Evolutionary conservation across 2,329 filamentous ascomycete genomes (phyloP).

Genomic region (Pseudonectria buxi): DNA sequence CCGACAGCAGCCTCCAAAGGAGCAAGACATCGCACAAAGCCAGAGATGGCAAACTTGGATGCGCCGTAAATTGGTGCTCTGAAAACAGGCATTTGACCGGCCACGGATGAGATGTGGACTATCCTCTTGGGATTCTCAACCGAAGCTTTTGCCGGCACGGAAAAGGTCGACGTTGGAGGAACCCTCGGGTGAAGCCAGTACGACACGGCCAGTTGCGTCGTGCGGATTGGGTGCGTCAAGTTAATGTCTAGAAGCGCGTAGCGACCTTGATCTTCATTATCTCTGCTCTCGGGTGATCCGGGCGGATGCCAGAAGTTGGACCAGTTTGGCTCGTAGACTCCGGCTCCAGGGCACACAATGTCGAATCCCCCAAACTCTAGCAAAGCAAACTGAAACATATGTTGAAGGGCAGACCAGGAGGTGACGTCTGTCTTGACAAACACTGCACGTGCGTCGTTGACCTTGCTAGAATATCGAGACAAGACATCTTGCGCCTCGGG

Average conservation of each 20-base stretch:
- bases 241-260: slow-evolving; percentile 36
- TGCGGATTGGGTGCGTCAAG: slow-evolving; percentile 34
- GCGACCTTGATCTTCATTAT: slow-evolving; percentile 20
- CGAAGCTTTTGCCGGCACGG: slow-evolving; percentile 10
- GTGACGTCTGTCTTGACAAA: slow-evolving; percentile 40
- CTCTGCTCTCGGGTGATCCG: slow-evolving; percentile 26
- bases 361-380: slow-evolving; percentile 32
- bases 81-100: slow-evolving; percentile 29
- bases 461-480: slow-evolving; percentile 9
- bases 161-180: neutral
- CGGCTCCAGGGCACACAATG: slow-evolving; percentile 40
- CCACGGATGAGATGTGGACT: slow-evolving; percentile 32
- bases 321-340: slow-evolving; percentile 39
- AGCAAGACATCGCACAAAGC: slow-evolving; percentile 35
- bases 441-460: slow-evolving; percentile 25
- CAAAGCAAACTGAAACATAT: slow-evolving; percentile 28
- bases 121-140: slow-evolving; percentile 28
- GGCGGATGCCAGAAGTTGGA: slow-evolving; percentile 38
- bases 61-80: slow-evolving; percentile 32
- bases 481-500: slow-evolving; percentile 35
- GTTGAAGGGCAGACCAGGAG: slow-evolving; percentile 31
- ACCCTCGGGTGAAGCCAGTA: slow-evolving; percentile 28
- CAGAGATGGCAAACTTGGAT: slow-evolving; percentile 32
- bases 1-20: slow-evolving; percentile 25
- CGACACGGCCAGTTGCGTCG: slow-evolving; percentile 33